Percentiles rank a stretch among this genome's conserved stretches.
phyloP scores from a whole-genome alignment of 192 early-diverging fungal species.

The Coemansia sp. region DNA sequence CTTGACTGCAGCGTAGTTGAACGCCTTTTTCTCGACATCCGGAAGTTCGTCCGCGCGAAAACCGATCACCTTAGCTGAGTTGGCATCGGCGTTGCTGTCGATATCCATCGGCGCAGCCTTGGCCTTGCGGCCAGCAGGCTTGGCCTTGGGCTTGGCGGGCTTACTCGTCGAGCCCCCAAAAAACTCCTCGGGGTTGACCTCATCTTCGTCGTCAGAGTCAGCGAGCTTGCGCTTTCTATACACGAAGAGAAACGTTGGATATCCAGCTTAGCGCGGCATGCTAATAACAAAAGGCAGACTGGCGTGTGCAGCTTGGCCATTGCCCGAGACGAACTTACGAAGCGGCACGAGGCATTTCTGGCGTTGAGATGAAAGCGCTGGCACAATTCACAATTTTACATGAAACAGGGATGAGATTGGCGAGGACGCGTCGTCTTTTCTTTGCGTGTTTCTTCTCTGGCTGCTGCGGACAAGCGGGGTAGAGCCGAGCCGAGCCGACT shows the following conservation, averaged over 20 bases:
- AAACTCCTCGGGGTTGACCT: constrained; percentile 36
- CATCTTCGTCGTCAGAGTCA: constrained; percentile 7
- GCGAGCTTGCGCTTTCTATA: constrained; percentile 29
- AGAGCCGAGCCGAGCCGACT: not conserved
- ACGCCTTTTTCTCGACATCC: constrained; percentile 24
- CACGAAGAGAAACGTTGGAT: not conserved
- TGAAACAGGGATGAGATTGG: too few species aligned
- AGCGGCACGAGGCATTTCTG: not conserved
- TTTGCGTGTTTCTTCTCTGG: not conserved
- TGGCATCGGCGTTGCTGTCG: too few species aligned
- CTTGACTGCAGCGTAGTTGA: constrained; percentile 21
- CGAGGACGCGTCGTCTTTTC: too few species aligned
- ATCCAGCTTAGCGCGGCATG: not conserved
- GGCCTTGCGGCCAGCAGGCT: constrained; percentile 7
- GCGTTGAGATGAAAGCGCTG: too few species aligned
- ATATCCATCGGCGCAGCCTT: constrained; percentile 22
- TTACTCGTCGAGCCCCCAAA: constrained; percentile 15
- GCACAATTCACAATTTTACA: too few species aligned
- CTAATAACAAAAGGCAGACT: not conserved
- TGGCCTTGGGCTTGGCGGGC: not conserved
- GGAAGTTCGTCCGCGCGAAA: constrained; percentile 43
- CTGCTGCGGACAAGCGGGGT: not conserved
- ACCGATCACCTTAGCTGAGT: constrained; percentile 13
- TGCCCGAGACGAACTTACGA: not conserved
- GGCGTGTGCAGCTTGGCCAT: too few species aligned